phyloP scores from a whole-genome alignment of 768 basidiomycete genomes.

The Neoboletus subvelutipes region DNA sequence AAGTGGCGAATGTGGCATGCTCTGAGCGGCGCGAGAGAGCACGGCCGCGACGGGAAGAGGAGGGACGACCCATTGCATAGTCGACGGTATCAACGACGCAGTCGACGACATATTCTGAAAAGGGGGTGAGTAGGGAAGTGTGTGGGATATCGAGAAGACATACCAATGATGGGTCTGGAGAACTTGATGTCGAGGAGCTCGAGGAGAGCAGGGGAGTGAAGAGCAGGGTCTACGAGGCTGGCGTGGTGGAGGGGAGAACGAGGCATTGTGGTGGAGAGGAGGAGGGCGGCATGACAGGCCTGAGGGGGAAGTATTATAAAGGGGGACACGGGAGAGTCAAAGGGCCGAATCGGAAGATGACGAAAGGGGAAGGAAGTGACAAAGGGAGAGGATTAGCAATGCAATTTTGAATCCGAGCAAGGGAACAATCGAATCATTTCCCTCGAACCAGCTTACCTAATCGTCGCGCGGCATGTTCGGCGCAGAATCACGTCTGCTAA shows the following conservation, averaged over 20 bases:
- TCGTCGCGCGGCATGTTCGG: not conserved
- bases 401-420: slow-evolving; percentile 17
- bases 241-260: slow-evolving; percentile 43
- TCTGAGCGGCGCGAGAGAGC: slow-evolving; percentile 46
- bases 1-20: slow-evolving; percentile 58
- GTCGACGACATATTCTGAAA: slow-evolving; percentile 69
- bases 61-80: slow-evolving; percentile 69
- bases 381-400: slow-evolving; percentile 30
- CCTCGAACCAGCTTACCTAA: slow-evolving; percentile 13
- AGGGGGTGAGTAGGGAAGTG: not conserved
- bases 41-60: slow-evolving; percentile 54
- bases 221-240: slow-evolving; percentile 59
- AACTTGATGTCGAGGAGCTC: slow-evolving; percentile 69
- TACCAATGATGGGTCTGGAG: slow-evolving; percentile 62
- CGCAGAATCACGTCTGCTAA: no score
- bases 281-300: slow-evolving; percentile 6
- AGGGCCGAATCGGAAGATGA: slow-evolving; percentile 37
- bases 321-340: slow-evolving; percentile 23
- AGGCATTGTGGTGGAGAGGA: slow-evolving; percentile 12
- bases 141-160: slow-evolving; percentile 25
- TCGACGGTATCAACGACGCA: slow-evolving; percentile 70
- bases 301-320: slow-evolving; percentile 31
- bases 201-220: slow-evolving; percentile 64
- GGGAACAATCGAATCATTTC: not conserved
- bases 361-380: slow-evolving; percentile 28